Evolutionary conservation across 768 basidiomycete genomes (phyloP).

Genomic region (Suillus occidentalis): DNA sequence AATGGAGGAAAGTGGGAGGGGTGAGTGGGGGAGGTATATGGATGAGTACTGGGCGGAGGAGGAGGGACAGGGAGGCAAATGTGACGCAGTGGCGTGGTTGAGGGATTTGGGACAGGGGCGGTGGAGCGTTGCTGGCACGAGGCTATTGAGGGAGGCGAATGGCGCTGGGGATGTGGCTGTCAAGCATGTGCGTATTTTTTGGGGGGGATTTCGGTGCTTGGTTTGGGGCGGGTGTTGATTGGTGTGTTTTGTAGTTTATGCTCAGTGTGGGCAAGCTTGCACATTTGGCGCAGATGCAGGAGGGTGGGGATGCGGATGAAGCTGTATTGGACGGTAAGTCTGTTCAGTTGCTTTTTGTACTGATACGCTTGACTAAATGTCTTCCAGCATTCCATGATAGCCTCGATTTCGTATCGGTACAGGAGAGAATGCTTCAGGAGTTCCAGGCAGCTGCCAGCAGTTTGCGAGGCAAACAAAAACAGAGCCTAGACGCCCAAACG

Average conservation of each 20-base stretch:
- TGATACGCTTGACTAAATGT: constrained; percentile 9
- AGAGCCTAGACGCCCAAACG: constrained; percentile 66
- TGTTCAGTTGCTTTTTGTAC: neutral
- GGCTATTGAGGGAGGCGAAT: constrained; percentile 63
- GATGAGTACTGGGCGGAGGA: constrained; percentile 62
- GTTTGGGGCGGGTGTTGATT: constrained; percentile 5
- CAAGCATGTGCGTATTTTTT: constrained; percentile 64
- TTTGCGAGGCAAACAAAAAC: constrained; percentile 54
- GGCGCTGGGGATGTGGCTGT: constrained; percentile 57
- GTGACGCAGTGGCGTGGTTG: constrained; percentile 79
- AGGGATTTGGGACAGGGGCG: constrained; percentile 75
- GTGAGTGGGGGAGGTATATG: constrained; percentile 55
- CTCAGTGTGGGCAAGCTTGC: constrained; percentile 89
- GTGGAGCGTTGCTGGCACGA: constrained; percentile 62
- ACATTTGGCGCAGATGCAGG: constrained; percentile 63
- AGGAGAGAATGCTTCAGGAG: constrained; percentile 64
- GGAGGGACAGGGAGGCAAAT: constrained; percentile 40
- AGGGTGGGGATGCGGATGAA: constrained; percentile 46
- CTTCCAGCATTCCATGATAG: constrained; percentile 76
- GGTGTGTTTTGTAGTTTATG: constrained; percentile 59
- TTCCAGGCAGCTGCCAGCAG: constrained; percentile 51
- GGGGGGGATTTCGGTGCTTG: neutral
- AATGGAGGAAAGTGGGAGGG: constrained; percentile 48
- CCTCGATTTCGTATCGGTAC: constrained; percentile 85
- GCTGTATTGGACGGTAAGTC: constrained; percentile 54